Conservation (phyloP, 2,329 filamentous ascomycete genomes). For the Colletotrichum musicola region DNA sequence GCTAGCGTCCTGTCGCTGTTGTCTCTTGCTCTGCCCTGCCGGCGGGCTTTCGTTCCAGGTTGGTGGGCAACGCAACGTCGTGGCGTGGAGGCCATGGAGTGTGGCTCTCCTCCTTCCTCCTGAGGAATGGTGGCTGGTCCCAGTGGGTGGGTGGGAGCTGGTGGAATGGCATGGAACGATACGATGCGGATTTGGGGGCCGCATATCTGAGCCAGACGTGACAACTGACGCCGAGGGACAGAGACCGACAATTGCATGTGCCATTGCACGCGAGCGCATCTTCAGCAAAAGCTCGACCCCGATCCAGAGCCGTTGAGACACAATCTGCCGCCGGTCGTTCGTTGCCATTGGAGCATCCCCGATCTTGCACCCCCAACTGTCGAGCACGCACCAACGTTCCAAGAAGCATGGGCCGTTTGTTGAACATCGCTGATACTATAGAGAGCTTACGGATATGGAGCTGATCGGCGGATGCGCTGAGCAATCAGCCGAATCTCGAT, state of each 20-base stretch:
- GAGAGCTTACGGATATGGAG: constrained; percentile 14
- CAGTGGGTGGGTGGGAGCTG: constrained; percentile 14
- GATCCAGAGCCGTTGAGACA: not conserved
- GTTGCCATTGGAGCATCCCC: not conserved
- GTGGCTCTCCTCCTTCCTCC: constrained; percentile 18
- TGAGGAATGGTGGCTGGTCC: constrained; percentile 20
- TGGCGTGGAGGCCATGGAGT: constrained; percentile 18
- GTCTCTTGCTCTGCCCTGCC: not conserved
- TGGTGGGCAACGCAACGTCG: constrained; percentile 34
- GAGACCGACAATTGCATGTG: not conserved
- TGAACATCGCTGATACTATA: constrained; percentile 3
- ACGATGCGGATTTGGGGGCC: constrained; percentile 14
- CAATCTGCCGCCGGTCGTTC: not conserved
- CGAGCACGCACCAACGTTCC: not conserved
- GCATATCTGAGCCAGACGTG: constrained; percentile 11
- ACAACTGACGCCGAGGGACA: constrained; percentile 10
- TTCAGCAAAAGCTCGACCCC: not conserved
- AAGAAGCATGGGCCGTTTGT: constrained; percentile 21
- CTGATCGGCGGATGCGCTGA: constrained; percentile 17
- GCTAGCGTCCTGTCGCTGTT: not conserved
- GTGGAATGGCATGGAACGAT: constrained; percentile 33
- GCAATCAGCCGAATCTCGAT: constrained; percentile 27
- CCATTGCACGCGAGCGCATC: not conserved
- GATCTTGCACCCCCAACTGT: not conserved
- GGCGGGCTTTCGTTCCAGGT: constrained; percentile 22